phyloP scores from a whole-genome alignment of 2,329 filamentous ascomycete species.

The Fusarium pseudograminearum region DNA sequence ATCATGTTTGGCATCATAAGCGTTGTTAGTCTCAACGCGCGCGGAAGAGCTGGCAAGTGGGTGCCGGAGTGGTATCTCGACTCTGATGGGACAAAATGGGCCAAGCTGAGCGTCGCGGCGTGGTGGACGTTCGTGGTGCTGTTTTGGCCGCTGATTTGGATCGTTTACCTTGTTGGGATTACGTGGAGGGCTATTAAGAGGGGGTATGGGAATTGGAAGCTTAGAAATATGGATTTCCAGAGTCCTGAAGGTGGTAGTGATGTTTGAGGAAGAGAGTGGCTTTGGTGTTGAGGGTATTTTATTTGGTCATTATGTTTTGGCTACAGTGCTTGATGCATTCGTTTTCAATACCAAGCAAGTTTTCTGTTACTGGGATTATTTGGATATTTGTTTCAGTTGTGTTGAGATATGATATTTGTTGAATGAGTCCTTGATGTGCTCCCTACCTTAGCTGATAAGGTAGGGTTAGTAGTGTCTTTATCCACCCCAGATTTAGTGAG shows the following conservation, averaged over 20 bases:
- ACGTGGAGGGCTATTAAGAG: constrained; percentile 50
- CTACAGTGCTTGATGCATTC: constrained; percentile 14
- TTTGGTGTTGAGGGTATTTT: constrained; percentile 6
- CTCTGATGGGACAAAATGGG: constrained; percentile 32
- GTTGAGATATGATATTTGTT: neutral
- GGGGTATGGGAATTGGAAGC: constrained; percentile 60
- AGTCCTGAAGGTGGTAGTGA: neutral
- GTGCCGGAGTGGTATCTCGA: constrained; percentile 53
- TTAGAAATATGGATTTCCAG: neutral
- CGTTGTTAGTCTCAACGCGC: constrained; percentile 50
- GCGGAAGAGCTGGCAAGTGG: constrained; percentile 49
- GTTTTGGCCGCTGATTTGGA: constrained; percentile 69
- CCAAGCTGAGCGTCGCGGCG: constrained; percentile 39
- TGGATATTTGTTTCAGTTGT: neutral
- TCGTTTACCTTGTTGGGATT: constrained; percentile 78
- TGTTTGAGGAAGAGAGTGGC: constrained; percentile 4
- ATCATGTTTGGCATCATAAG: constrained; percentile 50
- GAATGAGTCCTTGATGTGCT: neutral
- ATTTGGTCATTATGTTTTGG: constrained; percentile 16
- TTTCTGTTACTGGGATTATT: neutral
- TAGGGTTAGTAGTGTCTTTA: neutral
- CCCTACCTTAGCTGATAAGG: neutral
- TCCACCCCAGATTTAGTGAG: constrained; percentile 28
- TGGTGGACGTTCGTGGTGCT: constrained; percentile 51
- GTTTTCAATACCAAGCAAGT: constrained; percentile 2